These are phyloP conservation scores for Parsonsia alboflavescens DNA, from an alignment of 257 asterid species.

Conservation along the genomic window DNA sequence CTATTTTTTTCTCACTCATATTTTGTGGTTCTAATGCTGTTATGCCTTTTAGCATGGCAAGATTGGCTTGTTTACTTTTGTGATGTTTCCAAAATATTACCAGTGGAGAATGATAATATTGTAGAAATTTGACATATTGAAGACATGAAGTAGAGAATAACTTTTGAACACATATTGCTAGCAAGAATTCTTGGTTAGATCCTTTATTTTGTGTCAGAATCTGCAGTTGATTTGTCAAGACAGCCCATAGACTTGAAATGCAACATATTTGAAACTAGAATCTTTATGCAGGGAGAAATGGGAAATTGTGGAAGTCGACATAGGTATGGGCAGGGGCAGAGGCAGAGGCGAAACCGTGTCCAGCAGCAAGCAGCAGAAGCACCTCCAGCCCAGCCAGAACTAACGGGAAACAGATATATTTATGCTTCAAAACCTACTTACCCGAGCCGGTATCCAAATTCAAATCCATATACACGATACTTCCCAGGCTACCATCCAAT, in stretches of 20 bases:
- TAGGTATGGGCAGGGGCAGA: not conserved
- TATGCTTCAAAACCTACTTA: not conserved
- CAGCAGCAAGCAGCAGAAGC: not conserved
- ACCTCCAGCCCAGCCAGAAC: not conserved
- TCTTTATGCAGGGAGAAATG: not conserved
- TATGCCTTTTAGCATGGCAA: too few relatives aligned
- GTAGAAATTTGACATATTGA: not conserved
- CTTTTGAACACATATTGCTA: not conserved
- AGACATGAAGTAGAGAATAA: not conserved
- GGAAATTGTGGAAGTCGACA: conserved; percentile 7
- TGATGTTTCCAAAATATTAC: too few relatives aligned
- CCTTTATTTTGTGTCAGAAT: not conserved
- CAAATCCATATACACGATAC: not conserved
- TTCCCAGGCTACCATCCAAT: conserved; percentile 5
- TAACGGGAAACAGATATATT: not conserved
- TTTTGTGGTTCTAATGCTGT: not conserved
- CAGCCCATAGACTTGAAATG: not conserved
- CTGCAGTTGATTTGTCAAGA: not conserved
- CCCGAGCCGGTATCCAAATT: not conserved
- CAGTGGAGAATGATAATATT: too few relatives aligned
- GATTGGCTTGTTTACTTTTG: too few relatives aligned
- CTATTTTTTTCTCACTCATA: not conserved
- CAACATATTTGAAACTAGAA: not conserved
- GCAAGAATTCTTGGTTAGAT: not conserved
- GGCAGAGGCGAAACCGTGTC: not conserved